Conservation (phyloP, 768 basidiomycete species). For the Boletales sp. region DNA sequence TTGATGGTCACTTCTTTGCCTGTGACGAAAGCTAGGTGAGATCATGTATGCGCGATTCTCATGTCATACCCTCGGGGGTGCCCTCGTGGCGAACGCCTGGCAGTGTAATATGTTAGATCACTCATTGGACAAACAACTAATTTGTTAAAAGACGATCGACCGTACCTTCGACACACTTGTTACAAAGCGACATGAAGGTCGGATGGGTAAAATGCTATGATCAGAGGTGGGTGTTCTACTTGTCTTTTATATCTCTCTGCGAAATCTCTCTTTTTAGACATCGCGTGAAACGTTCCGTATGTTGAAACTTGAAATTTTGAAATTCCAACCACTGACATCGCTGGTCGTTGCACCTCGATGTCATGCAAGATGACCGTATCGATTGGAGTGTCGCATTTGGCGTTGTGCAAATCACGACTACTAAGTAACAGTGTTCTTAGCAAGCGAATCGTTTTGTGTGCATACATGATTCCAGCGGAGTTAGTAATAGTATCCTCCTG, state of each 20-base stretch:
- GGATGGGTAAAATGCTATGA: background rate
- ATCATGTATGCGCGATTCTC: background rate
- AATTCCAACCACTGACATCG: background rate
- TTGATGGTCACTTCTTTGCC: slow-evolving; percentile 44
- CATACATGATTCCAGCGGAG: too few relatives aligned
- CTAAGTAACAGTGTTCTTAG: too few relatives aligned
- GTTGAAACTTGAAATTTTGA: background rate
- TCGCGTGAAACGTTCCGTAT: slow-evolving; percentile 26
- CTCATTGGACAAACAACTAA: background rate
- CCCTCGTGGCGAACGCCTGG: slow-evolving; percentile 51
- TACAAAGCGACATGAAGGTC: slow-evolving; percentile 47
- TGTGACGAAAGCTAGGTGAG: slow-evolving; percentile 16
- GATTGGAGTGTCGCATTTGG: background rate
- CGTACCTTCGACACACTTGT: slow-evolving; percentile 53
- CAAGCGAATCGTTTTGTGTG: background rate
- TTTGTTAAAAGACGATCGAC: background rate
- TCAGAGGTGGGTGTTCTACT: background rate
- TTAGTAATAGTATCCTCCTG: too few relatives aligned
- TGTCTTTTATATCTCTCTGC: slow-evolving; percentile 13
- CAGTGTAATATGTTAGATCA: background rate
- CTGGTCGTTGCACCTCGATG: background rate
- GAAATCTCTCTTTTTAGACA: background rate
- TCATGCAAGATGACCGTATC: background rate
- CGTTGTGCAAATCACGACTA: background rate
- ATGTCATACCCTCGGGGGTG: slow-evolving; percentile 36